Evolutionary conservation across 306 rosid species (phyloP), one percentile per base, ranked within the genome.

Genomic region (Cyclanthera cordifolia): DNA sequence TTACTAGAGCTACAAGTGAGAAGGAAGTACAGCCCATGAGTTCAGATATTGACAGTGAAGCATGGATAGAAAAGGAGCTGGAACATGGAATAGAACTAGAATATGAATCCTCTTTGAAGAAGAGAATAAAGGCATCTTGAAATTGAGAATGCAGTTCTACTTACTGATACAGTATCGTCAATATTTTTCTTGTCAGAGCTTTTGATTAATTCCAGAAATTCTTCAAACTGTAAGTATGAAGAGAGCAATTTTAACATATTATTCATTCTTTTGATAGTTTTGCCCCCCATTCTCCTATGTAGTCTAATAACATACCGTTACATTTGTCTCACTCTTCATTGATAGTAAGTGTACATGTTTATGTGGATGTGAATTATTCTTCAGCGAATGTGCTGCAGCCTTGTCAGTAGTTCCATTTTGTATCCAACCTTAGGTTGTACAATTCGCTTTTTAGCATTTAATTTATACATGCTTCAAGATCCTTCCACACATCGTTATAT

Each of bases 41-140:
- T 23, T 59, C 76, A 8, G 82, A 84, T 65, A 34, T 37, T 15
- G 81, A 76, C 47, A 19, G 65, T 21, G 85, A 84, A 76, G 81
- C 79, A 48, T 84, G 83, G 85, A 84, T 84, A 60, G 81, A 78
- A 48, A 78, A 51, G 24, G 85, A 78, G 74, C 83, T 84, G 37
- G 85, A 83, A 78, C 74, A 71, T 2, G 85, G 85, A 34, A 68
- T 83, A 51, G 78, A 79, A 59, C 53, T 74, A 8, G 72, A 54
- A 67, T 21, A 20, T 47, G 53, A 55, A 25, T 73, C 75, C 21
- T 15, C 71, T 24, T 47, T 16, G 57, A 80, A 72, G 73, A 83
- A 75, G 69, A 84, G 61, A 19, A 57, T 80, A 71, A 72, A 46
- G 61, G 20, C n/a, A 6, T 54, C 21, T 20, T 75, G 58, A 70